Base-by-base conservation (phyloP, 306 rosid genomes). In the Fragaria ananassa region DNA sequence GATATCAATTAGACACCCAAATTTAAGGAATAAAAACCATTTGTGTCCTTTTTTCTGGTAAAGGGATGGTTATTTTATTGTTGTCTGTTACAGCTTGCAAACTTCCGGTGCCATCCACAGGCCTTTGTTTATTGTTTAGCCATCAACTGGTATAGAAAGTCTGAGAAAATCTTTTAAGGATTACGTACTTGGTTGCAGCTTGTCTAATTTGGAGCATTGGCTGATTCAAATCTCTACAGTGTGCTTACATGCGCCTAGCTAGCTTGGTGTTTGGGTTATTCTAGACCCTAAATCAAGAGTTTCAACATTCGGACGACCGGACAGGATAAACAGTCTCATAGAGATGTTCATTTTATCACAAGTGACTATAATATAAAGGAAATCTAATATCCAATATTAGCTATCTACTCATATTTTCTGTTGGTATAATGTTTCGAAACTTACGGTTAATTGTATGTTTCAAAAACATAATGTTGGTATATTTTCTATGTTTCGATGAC, bases 1-100 rank as follows among this genome's bases (percentile, higher is more conserved):
- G 51, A 68, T 21, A 50, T 45, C 57, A 23, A 23, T 44, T 44
- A 44, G 68, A 64, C 77, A n/a, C 84, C 86, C 37, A 42, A 70
- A 74, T 74, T 76, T 60, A 53, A 77, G 81, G 76, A 60, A 34
- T 62, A 64, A 60, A 17, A 27, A 35, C 56, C 47, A 37, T 71
- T 63, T 50, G 58, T 45, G 78, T 46, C 65, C 13, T 54, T 77
- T 78, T 29, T 74, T 63, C 75, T 45, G 49, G 71, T 63, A 35
- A 78, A 41, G 63, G 23, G 60, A 13, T 1, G 51, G 8, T 15
- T 72, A 53, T 18, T 72, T 37, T 72, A 72, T n/a, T n/a, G 63
- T 50, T 71, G 58, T 70, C 19, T 34, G 34, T 70, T 70, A 34
- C 74, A 25, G 17, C 74, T 46, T 47, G 23, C 60, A 70, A 47